Evolutionary conservation across 257 asterid genomes (phyloP), one percentile per base, ranked within the genome.

Genomic region (Eucommia ulmoides): DNA sequence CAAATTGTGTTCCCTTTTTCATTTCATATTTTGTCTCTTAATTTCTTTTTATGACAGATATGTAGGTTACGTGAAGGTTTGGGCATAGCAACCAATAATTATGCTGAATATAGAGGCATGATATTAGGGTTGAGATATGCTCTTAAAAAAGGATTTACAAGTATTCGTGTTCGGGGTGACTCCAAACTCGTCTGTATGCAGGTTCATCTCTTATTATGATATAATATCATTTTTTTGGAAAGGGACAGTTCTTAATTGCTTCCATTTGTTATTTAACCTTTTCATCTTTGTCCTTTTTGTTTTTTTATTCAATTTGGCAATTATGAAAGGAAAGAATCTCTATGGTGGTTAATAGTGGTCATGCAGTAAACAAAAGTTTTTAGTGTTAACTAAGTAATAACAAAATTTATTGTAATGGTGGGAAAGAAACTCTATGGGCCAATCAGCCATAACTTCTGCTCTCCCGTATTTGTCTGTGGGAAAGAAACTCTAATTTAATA

Each of bases 141-240:
- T 17, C 85, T 86, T 35, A 65, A 60, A 26, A 78, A 81, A 77
- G 97, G 99, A 52, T 91, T 81, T 63, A 79, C 96, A 17, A 83
- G 69, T 60, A 70, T 91, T 70, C 84, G 75, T 53, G 99, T 81
- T 62, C 95, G 88, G 58, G 99, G 97, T 20, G 99, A 91, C 76
- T 91, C 99, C 38, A 91, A 83, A 61, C 94, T 91, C 45, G 95
- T 91, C 53, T 86, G 99, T 76, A 91, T 83, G 99, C 99, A 91
- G 97, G 99, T 91, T 66, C 44, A 45, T 45, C 10, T 35, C 21
- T 42, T 22, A 26, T 25, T 25, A 14, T 52, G 21, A 11, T 63
- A 45, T 20, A 2, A 20, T 38, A 12, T 19, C 8, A 20, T n/a
- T 7, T 9, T 42, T n/a, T n/a, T n/a, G n/a, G n/a, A n/a, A n/a